Evolutionary conservation across 495 filamentous ascomycete species (phyloP), one percentile per base, ranked within the genome.

Genomic region (Lichenothelia convexa): DNA sequence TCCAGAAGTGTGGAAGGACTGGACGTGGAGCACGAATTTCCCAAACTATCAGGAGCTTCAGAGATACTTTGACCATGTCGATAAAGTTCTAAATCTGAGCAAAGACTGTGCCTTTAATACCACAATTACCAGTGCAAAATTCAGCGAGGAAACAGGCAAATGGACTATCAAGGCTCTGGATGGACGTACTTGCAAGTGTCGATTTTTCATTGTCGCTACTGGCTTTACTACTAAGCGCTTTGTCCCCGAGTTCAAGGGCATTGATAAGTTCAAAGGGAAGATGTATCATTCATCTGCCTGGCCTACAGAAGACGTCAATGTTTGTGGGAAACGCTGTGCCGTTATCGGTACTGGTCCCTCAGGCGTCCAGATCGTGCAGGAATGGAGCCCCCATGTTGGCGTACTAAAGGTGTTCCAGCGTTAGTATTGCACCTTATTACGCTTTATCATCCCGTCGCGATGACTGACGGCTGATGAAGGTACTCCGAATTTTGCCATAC

Each of bases 201-300:
- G 53, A 12, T 70, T 58, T 42, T 51, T 73, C 12, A 45, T 75
- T 21, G 40, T 64, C 6, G 58, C 56, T 1, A 56, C 58, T 31
- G 62, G 62, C n/a, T 61, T 65, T 38, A 55, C 59, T 3, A 50
- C 58, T 4, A 63, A 56, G 35, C 49, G 45, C n/a, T 53, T 60
- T 22, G 44, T 58, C 33, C 70, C 71, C 0, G 46, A 58, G 4
- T 70, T 61, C 55, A 45, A 50, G n/a, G 69, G 70, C 3, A 46
- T 75, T 3, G 57, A 64, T 0, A 57, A 54, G 1, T 78, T 67
- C 59, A 52, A 61, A 16, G 71, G 73, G 3, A 27, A 46, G 4
- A 53, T 71, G 2, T 54, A 69, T 39, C 72, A 78, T 38, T 61
- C 71, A 0, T 64, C 68, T 2, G 61, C 64, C 49, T 78, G 73